Evolutionary conservation across 306 rosid species (phyloP), one percentile per base, ranked within the genome.

Genomic region (Quercus robur): DNA sequence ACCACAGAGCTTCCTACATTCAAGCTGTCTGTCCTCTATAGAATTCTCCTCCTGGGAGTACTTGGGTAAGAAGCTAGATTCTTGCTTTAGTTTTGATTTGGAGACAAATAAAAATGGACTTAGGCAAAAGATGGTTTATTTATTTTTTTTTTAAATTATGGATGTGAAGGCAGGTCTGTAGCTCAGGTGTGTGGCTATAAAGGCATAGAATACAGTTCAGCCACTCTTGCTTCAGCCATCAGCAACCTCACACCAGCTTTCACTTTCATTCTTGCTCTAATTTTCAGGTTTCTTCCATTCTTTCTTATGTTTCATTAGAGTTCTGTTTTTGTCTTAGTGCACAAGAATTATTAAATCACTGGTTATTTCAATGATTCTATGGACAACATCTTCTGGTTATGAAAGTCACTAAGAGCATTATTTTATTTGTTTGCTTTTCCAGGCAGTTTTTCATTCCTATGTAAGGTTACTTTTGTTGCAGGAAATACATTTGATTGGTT

Each of bases 191-290:
- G 84, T 80, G 81, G 77, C 33, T 88, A 83, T 21, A 85, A 70
- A 80, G 94, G 92, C 31, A 76, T 88, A 30, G 56, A 73, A 26
- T 90, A 87, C 76, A 85, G 84, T 18, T 88, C 92, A 6, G 91
- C 89, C 0, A 84, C 89, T 73, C 88, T 87, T 61, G 19, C 84
- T 46, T 83, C 92, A 41, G 82, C 88, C 13, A 78, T 82, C 4
- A n/a, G 79, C 83, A 88, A 80, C 68, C 91, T 90, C 67, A 54
- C 81, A 2, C 94, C 94, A 0, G 91, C 90, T 23, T 87, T 85
- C 41, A 85, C 92, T 20, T 86, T 90, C 86, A 71, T 85, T 3
- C 78, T 90, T 26, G 92, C 94, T 1, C 25, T 80, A 35, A n/a
- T 85, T 81, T 90, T 88, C 85, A 85, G 92, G 94, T 90, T 56